Percentiles rank a stretch among this genome's conserved stretches.
Evolutionary conservation across 805 yeast genomes (phyloP).

Genomic region (Candida coleopterorum): DNA sequence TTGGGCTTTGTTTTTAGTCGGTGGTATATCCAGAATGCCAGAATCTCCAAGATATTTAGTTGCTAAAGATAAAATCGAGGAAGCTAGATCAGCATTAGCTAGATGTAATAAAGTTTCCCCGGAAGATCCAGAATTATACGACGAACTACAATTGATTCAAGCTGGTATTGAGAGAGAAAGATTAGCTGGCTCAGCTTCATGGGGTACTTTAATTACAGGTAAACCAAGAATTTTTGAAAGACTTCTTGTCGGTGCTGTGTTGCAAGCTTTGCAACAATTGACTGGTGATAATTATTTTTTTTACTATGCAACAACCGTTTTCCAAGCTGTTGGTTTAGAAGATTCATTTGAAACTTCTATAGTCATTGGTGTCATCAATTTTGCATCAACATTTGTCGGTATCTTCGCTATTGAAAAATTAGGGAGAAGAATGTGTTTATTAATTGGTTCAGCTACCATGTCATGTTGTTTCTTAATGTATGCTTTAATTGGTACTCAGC

Average conservation of each 20-base stretch:
- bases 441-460: conserved; percentile 45
- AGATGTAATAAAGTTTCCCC: conserved; percentile 49
- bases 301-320: conserved; percentile 56
- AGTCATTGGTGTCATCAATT: conserved; percentile 51
- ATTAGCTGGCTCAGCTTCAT: conserved; percentile 59
- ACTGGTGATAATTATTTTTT: conserved; percentile 59
- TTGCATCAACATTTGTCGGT: conserved; percentile 50
- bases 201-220: conserved; percentile 61
- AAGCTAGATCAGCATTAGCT: conserved; percentile 52
- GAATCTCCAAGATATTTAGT: conserved; percentile 65
- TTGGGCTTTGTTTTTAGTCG: conserved; percentile 47
- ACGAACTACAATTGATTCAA: conserved; percentile 49
- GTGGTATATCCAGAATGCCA: conserved; percentile 56
- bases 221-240: conserved; percentile 57
- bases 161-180: conserved; percentile 59
- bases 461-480: conserved; percentile 53
- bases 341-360: conserved; percentile 54
- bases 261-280: conserved; percentile 56
- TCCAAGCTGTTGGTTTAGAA: conserved; percentile 44
- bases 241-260: conserved; percentile 50
- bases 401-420: conserved; percentile 44
- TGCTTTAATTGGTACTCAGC: conserved; percentile 56
- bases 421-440: conserved; percentile 46
- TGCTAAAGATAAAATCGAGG: conserved; percentile 44
- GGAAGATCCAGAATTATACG: conserved; percentile 50